Evolutionary conservation across 495 filamentous ascomycete species (phyloP).

Genomic region (Penicillium longicatenatum): DNA sequence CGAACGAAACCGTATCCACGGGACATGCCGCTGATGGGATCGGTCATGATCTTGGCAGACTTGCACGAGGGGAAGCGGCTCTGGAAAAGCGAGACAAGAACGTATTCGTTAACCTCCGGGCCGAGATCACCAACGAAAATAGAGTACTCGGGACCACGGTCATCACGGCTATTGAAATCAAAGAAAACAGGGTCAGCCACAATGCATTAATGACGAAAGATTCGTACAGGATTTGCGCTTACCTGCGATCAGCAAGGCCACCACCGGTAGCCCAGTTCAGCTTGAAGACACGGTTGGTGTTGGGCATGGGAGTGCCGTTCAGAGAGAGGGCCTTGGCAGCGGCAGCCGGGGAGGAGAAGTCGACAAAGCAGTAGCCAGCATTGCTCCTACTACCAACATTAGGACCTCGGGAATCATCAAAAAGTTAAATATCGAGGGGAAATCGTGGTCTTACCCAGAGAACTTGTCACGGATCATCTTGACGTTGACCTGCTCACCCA

Average conservation of each 20-base stretch:
- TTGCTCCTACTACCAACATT: conserved; percentile 72
- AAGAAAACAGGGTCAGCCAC: not conserved
- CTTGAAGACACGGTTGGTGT: conserved; percentile 95
- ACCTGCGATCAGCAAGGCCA: conserved; percentile 91
- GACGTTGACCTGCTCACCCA: conserved; percentile 93
- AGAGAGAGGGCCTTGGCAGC: conserved; percentile 86
- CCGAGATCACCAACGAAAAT: conserved; percentile 99
- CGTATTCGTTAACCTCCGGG: conserved; percentile 98
- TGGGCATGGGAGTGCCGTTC: conserved; percentile 90
- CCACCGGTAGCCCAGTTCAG: conserved; percentile 99
- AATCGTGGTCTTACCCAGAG: conserved; percentile 75
- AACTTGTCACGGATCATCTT: conserved; percentile 99
- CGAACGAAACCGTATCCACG: conserved; percentile 98
- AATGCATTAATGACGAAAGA: not conserved
- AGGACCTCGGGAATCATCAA: conserved; percentile 33
- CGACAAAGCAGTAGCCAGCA: conserved; percentile 98
- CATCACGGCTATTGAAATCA: conserved; percentile 66
- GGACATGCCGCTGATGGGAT: conserved; percentile 96
- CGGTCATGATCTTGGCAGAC: conserved; percentile 99
- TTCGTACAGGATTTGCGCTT: conserved; percentile 23
- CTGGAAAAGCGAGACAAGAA: conserved; percentile 95
- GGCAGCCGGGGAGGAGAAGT: conserved; percentile 81
- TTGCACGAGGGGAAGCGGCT: conserved; percentile 95
- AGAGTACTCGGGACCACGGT: conserved; percentile 91
- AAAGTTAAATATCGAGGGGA: not conserved